A percentile compares a stretch with the other conserved stretches of the same genome.
Evolutionary conservation across 768 basidiomycete species (phyloP).

Genomic region (Lentinula sp.): DNA sequence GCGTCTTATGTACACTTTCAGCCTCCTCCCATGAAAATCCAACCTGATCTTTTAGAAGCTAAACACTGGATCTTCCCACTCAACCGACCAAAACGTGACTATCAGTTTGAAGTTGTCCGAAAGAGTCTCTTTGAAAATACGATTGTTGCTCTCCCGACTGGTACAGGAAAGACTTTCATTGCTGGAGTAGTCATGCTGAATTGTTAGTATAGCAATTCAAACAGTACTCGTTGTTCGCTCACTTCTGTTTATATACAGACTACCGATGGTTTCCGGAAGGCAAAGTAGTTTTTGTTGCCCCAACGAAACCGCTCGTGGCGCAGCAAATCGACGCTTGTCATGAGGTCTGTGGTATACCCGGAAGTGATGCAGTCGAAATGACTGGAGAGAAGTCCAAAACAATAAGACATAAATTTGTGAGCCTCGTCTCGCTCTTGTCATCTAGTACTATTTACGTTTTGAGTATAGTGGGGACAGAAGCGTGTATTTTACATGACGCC

Average conservation of each 20-base stretch:
- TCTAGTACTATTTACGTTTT: conserved; percentile 7
- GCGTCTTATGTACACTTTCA: conserved; percentile 18
- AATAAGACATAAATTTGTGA: conserved; percentile 54
- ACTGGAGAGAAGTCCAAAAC: conserved; percentile 65
- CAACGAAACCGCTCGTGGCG: conserved; percentile 92
- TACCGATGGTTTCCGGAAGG: conserved; percentile 92
- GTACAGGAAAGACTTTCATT: conserved; percentile 96
- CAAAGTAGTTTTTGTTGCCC: conserved; percentile 92
- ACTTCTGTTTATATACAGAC: conserved; percentile 30
- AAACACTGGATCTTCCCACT: conserved; percentile 90
- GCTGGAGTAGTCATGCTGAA: conserved; percentile 96
- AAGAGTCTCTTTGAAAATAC: conserved; percentile 88
- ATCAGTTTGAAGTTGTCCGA: conserved; percentile 91
- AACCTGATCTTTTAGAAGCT: conserved; percentile 68
- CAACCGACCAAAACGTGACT: conserved; percentile 83
- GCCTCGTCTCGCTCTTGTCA: conserved; percentile 16
- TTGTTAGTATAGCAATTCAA: conserved; percentile 38
- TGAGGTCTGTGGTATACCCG: conserved; percentile 88
- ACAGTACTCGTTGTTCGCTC: background rate
- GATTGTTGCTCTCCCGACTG: conserved; percentile 91
- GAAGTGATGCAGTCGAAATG: conserved; percentile 76
- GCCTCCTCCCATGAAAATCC: conserved; percentile 75
- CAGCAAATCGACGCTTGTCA: conserved; percentile 96
- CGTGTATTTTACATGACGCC: conserved; percentile 95
- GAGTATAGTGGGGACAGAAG: conserved; percentile 67